Conservation (phyloP, 306 rosid genomes). For the Parietaria judaica region DNA sequence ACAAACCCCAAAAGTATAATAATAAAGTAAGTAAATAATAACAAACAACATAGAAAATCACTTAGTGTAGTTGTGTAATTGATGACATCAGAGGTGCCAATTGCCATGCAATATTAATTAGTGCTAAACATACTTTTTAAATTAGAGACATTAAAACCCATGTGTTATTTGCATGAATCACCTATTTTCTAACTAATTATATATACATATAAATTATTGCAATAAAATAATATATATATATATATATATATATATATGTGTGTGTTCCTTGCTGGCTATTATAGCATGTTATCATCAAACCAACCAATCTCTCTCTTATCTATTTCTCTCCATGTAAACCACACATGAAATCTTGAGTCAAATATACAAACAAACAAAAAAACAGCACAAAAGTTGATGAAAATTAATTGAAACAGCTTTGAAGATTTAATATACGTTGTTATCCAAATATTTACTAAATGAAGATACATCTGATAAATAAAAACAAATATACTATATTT, state of each 20-base stretch:
- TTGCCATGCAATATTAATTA: background rate
- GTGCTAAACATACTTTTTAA: background rate
- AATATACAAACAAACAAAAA: background rate
- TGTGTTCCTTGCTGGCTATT: background rate
- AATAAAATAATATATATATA: background rate
- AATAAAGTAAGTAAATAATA: too few species aligned
- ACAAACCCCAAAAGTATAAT: too few species aligned
- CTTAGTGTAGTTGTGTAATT: background rate
- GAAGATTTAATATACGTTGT: background rate
- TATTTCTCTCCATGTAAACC: background rate
- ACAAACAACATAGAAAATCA: too few species aligned
- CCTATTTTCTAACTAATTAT: background rate
- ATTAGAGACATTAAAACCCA: background rate
- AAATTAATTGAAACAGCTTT: background rate
- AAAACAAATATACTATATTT: background rate
- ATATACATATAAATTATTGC: background rate
- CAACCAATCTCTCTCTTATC: conserved; percentile 3
- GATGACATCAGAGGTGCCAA: background rate
- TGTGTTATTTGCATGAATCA: conserved; percentile 13
- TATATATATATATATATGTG: background rate
- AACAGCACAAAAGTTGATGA: background rate
- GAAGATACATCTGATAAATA: background rate
- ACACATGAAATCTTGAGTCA: background rate
- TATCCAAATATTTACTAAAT: too few species aligned
- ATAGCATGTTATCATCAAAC: background rate